Percentiles rank a stretch among this genome's conserved stretches.
Evolutionary conservation across 179 eudicot genomes (phyloP).

Genomic region (Amaranthus tricolor): DNA sequence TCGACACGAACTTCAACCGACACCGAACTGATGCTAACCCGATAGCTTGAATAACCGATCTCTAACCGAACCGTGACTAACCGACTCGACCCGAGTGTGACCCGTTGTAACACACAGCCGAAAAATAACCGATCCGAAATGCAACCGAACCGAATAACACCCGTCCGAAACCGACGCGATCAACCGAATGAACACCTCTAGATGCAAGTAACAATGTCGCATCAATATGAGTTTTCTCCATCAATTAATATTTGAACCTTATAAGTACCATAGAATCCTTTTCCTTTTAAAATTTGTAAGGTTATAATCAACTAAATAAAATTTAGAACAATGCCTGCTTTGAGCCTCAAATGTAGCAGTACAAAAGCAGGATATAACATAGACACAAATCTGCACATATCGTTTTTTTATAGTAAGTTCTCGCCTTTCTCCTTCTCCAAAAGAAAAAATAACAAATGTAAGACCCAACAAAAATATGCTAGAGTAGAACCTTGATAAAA

Average conservation of each 20-base stretch:
- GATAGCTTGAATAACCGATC: no score
- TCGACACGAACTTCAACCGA: no score
- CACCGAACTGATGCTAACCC: no score
- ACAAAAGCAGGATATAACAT: background rate
- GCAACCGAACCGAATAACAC: no score
- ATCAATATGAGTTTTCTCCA: background rate
- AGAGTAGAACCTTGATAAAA: background rate
- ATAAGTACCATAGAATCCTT: no score
- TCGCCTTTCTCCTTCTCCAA: slow-evolving; percentile 7
- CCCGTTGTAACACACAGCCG: no score
- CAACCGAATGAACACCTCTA: no score
- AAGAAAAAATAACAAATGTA: background rate
- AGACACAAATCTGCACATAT: background rate
- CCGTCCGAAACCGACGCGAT: no score
- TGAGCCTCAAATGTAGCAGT: background rate
- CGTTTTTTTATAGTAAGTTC: background rate
- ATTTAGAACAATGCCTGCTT: background rate
- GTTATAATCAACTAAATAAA: background rate
- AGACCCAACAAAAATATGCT: slow-evolving; percentile 4
- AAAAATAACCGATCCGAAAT: no score
- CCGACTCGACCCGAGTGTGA: no score
- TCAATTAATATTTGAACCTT: background rate
- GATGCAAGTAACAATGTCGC: no score
- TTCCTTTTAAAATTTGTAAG: background rate
- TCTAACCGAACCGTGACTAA: no score